Conservation (phyloP, 2,329 filamentous ascomycete genomes). For the Claviceps purpurea region DNA sequence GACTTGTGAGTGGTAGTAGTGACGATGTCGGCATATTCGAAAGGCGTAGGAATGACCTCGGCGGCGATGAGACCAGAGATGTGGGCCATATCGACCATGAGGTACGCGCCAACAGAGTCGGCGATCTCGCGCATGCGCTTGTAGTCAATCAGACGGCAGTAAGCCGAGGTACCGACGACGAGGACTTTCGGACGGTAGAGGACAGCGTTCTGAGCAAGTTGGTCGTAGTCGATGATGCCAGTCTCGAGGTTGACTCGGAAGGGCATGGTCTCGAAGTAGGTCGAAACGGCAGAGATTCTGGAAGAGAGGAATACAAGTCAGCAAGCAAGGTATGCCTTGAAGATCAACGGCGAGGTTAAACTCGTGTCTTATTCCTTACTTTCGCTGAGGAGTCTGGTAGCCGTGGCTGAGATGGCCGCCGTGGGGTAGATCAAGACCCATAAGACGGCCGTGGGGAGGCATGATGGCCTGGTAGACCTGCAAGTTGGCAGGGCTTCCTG, state of each 20-base stretch:
- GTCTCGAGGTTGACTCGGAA: slow-evolving; percentile 85
- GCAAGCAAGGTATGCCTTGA: background rate
- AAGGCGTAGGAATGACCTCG: slow-evolving; percentile 85
- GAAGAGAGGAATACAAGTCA: background rate
- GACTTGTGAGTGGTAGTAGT: slow-evolving; percentile 99
- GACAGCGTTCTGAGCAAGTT: slow-evolving; percentile 75
- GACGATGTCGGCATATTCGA: slow-evolving; percentile 85
- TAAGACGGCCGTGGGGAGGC: slow-evolving; percentile 86
- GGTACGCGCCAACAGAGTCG: slow-evolving; percentile 84
- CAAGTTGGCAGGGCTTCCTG: slow-evolving; percentile 88
- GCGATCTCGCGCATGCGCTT: slow-evolving; percentile 91
- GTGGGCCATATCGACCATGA: slow-evolving; percentile 96
- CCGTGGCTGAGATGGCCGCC: slow-evolving; percentile 93
- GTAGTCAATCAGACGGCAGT: slow-evolving; percentile 97
- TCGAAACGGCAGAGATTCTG: slow-evolving; percentile 89
- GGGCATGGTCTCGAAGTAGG: slow-evolving; percentile 98
- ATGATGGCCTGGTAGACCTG: slow-evolving; percentile 98
- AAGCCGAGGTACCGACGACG: slow-evolving; percentile 91
- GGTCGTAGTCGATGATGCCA: slow-evolving; percentile 94
- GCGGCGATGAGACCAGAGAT: slow-evolving; percentile 93
- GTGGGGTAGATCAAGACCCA: slow-evolving; percentile 91
- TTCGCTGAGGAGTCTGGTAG: slow-evolving; percentile 90
- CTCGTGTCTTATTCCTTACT: slow-evolving; percentile 36
- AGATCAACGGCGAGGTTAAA: background rate
- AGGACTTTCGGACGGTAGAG: slow-evolving; percentile 95